Conservation (phyloP, 1,284 basidiomycete genomes). For the Pyrrhoderma lamaoense region DNA sequence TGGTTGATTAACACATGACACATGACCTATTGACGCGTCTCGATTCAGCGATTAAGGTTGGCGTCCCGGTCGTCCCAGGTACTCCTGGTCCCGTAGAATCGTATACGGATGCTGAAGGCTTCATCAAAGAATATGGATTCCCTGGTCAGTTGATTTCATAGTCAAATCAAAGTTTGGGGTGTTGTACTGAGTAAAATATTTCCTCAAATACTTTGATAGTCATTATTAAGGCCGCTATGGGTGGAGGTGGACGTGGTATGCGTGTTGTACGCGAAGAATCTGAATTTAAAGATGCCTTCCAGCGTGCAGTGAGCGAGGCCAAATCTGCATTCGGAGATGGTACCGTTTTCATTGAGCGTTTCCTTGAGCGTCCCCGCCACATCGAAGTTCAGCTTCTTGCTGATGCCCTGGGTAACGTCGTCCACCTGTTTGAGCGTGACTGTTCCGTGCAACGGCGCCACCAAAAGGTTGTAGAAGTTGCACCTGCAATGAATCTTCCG, state of each 20-base stretch:
- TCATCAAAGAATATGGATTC: constrained; percentile 94
- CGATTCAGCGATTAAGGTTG: constrained; percentile 67
- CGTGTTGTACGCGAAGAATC: constrained; percentile 92
- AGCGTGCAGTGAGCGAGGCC: constrained; percentile 92
- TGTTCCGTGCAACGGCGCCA: constrained; percentile 97
- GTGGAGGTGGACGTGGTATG: constrained; percentile 98
- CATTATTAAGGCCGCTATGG: constrained; percentile 98
- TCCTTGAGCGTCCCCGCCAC: constrained; percentile 93
- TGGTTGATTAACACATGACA: constrained; percentile 2
- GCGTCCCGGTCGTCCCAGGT: constrained; percentile 96
- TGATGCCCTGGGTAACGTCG: constrained; percentile 86
- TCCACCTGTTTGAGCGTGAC: constrained; percentile 97
- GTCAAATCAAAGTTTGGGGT: background rate
- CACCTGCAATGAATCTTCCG: constrained; percentile 90
- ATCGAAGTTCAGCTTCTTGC: constrained; percentile 97
- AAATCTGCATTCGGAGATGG: constrained; percentile 96
- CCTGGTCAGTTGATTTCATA: constrained; percentile 50
- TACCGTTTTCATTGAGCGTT: constrained; percentile 97
- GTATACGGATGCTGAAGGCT: constrained; percentile 79
- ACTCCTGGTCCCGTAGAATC: constrained; percentile 88
- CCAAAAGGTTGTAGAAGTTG: constrained; percentile 99
- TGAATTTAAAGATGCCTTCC: constrained; percentile 86
- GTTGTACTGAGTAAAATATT: background rate
- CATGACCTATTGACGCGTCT: background rate
- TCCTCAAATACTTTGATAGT: constrained; percentile 39